Evolutionary conservation across 2,329 filamentous ascomycete species (phyloP).

Genomic region (Rasamsonia emersonii): DNA sequence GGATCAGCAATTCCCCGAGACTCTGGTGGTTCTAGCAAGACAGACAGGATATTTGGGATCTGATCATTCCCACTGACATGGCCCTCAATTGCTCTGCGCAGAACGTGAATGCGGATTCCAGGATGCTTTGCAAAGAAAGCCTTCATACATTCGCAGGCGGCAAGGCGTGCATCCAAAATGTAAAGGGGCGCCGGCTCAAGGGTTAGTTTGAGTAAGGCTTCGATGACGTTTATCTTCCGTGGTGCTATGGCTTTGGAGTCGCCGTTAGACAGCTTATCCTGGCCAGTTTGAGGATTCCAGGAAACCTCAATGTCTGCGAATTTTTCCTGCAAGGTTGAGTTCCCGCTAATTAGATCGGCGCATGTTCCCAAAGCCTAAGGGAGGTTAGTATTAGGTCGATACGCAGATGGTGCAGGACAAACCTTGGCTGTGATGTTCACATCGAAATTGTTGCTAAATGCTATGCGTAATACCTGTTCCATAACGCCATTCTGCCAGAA

Average conservation of each 20-base stretch:
- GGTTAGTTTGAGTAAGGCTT: slow-evolving; percentile 77
- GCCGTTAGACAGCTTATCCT: slow-evolving; percentile 24
- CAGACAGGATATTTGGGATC: slow-evolving; percentile 79
- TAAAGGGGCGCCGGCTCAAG: slow-evolving; percentile 58
- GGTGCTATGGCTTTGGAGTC: slow-evolving; percentile 38
- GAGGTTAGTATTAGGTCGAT: slow-evolving; percentile 7
- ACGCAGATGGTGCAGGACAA: slow-evolving; percentile 14
- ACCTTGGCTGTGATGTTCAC: slow-evolving; percentile 76
- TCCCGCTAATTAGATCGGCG: slow-evolving; percentile 79
- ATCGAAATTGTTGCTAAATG: slow-evolving; percentile 66
- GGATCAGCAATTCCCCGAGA: slow-evolving; percentile 62
- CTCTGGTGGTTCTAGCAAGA: slow-evolving; percentile 61
- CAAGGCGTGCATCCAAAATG: slow-evolving; percentile 70
- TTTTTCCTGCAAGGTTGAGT: slow-evolving; percentile 69
- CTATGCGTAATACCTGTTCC: slow-evolving; percentile 69
- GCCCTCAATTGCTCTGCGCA: slow-evolving; percentile 80
- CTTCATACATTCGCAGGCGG: slow-evolving; percentile 83
- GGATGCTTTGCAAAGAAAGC: slow-evolving; percentile 81
- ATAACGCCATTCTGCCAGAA: slow-evolving; percentile 79
- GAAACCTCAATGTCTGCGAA: slow-evolving; percentile 80
- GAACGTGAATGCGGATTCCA: slow-evolving; percentile 75
- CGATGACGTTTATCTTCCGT: slow-evolving; percentile 75
- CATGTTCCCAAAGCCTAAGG: slow-evolving; percentile 68
- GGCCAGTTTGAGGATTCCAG: slow-evolving; percentile 19
- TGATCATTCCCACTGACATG: slow-evolving; percentile 70